Evolutionary conservation across 106 monocot species (phyloP).

Genomic region (Dendrobium officinale): DNA sequence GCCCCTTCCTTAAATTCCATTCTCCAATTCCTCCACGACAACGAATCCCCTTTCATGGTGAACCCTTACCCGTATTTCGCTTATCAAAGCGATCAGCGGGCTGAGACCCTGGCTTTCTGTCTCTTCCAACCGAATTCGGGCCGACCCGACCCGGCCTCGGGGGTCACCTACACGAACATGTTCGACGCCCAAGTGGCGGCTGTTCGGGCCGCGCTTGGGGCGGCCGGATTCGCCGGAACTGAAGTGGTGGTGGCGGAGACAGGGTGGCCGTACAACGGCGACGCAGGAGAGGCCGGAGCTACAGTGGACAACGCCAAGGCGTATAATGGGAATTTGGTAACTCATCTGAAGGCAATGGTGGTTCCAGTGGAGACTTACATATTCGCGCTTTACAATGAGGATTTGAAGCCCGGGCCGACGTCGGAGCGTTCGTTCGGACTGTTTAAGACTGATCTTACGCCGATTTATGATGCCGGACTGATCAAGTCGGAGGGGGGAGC

Average conservation of each 20-base stretch:
- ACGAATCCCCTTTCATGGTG: slow-evolving; percentile 45
- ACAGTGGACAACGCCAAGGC: slow-evolving; percentile 31
- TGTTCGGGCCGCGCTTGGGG: slow-evolving; percentile 23
- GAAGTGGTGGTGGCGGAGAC: slow-evolving; percentile 51
- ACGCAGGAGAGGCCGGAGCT: slow-evolving; percentile 23
- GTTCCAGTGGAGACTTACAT: slow-evolving; percentile 36
- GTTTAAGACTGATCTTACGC: slow-evolving; percentile 21
- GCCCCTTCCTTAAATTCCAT: slow-evolving; percentile 17
- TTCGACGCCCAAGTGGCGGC: slow-evolving; percentile 62
- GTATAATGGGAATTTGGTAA: slow-evolving; percentile 23
- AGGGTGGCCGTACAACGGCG: slow-evolving; percentile 42
- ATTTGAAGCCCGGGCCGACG: slow-evolving; percentile 41
- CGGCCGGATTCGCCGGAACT: slow-evolving; percentile 9
- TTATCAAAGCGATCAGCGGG: slow-evolving; percentile 40
- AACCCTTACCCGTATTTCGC: slow-evolving; percentile 65
- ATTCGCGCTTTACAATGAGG: slow-evolving; percentile 51
- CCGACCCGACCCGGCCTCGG: slow-evolving; percentile 32
- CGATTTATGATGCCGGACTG: slow-evolving; percentile 34
- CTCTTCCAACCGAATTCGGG: slow-evolving; percentile 46
- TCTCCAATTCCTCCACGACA: slow-evolving; percentile 16
- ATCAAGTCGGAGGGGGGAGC: background rate
- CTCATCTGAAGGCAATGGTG: slow-evolving; percentile 24
- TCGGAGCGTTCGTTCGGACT: slow-evolving; percentile 46
- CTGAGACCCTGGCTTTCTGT: slow-evolving; percentile 60
- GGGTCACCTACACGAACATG: slow-evolving; percentile 60